Conservation (phyloP, 768 basidiomycete genomes). For the Boletus sp. region DNA sequence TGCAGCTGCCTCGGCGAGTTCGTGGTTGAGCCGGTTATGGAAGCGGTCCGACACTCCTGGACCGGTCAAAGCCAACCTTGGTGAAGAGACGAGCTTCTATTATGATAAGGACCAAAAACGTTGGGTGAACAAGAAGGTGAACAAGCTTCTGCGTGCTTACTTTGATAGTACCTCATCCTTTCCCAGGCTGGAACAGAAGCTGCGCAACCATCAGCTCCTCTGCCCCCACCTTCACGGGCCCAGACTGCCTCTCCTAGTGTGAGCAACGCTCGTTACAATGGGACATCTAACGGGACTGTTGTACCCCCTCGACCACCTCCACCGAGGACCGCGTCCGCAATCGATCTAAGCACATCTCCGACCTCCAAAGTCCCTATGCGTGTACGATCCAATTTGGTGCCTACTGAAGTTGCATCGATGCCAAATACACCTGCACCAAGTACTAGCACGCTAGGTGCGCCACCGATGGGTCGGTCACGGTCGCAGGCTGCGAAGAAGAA, state of each 20-base stretch:
- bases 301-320: constrained; percentile 18
- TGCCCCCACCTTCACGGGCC: constrained; percentile 79
- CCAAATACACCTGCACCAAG: constrained; percentile 31
- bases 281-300: constrained; percentile 23
- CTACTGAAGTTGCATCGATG: constrained; percentile 39
- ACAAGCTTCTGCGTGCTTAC: constrained; percentile 6
- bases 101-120: constrained; percentile 94
- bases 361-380: constrained; percentile 53
- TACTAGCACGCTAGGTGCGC: constrained; percentile 21
- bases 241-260: constrained; percentile 82
- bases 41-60: constrained; percentile 62
- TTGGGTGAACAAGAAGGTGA: constrained; percentile 94
- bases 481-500: constrained; percentile 68
- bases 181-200: constrained; percentile 53
- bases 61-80: constrained; percentile 89
- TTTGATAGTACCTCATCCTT: not conserved
- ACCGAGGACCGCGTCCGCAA: constrained; percentile 59
- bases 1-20: constrained; percentile 40
- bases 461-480: constrained; percentile 50
- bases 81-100: constrained; percentile 86
- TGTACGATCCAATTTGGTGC: constrained; percentile 64
- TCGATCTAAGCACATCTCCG: constrained; percentile 55
- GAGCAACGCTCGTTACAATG: constrained; percentile 36
- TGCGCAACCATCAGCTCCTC: constrained; percentile 52
- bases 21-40: constrained; percentile 87